phyloP scores from a whole-genome alignment of 2,329 filamentous ascomycete genomes.

The Amauroascus niger region DNA sequence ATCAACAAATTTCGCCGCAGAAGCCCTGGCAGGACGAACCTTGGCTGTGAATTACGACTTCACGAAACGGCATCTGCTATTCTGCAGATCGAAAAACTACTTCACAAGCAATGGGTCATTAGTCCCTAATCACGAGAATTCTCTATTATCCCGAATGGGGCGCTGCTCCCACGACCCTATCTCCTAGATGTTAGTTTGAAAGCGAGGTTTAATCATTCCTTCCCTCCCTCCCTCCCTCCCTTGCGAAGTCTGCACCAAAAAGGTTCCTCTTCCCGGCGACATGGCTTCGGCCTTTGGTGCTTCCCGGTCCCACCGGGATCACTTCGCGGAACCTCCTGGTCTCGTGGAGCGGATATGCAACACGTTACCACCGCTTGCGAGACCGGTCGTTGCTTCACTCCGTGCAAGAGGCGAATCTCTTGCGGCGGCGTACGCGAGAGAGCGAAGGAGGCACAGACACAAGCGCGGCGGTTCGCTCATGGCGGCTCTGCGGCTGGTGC shows the following conservation, averaged over 20 bases:
- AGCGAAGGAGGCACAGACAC: constrained; percentile 15
- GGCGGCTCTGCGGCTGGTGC: constrained; percentile 16
- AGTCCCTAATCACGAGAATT: not conserved
- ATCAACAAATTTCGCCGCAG: too few species aligned
- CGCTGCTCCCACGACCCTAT: too few species aligned
- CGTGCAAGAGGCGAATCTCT: not conserved
- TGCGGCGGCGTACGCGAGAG: constrained; percentile 12
- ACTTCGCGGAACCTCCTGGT: constrained; percentile 16
- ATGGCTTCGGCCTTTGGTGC: constrained; percentile 5
- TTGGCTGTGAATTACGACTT: too few species aligned
- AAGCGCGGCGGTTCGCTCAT: constrained; percentile 15
- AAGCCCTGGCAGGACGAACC: too few species aligned
- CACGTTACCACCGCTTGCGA: constrained; percentile 1
- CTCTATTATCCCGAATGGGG: not conserved
- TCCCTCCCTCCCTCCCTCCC: not conserved
- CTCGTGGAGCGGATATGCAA: constrained; percentile 6
- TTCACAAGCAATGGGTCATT: not conserved
- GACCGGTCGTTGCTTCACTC: not conserved
- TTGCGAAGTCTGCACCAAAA: too few species aligned
- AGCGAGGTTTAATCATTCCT: not conserved
- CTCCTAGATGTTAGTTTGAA: not conserved
- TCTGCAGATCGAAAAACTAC: not conserved
- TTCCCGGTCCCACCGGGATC: constrained; percentile 12
- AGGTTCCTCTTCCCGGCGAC: not conserved
- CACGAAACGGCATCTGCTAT: not conserved